These are phyloP conservation scores for Ustilago esculenta DNA, from an alignment of 1,284 basidiomycete species.

Conservation along the genomic window DNA sequence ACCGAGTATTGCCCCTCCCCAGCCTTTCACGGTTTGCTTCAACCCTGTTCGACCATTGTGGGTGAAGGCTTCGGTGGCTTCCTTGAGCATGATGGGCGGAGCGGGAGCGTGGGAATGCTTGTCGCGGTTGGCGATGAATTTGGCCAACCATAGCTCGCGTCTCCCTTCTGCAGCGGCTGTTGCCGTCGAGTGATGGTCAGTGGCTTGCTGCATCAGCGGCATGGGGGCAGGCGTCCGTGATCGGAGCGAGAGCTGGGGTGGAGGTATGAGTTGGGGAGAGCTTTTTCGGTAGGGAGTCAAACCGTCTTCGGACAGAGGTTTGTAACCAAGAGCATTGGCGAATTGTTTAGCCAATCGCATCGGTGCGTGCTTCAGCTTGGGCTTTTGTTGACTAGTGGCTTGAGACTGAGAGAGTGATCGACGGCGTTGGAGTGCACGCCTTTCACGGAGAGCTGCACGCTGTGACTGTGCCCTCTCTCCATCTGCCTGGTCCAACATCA, in stretches of 20 bases:
- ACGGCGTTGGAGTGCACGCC: slow-evolving; percentile 13
- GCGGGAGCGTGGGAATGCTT: too few relatives aligned
- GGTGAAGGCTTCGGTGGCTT: slow-evolving; percentile 1
- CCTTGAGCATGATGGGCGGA: too few relatives aligned
- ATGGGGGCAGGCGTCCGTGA: slow-evolving; percentile 6
- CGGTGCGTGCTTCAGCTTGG: neutral
- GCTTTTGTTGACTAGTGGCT: neutral
- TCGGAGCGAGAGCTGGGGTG: neutral
- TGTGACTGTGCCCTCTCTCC: slow-evolving; percentile 14
- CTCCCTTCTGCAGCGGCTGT: slow-evolving; percentile 31
- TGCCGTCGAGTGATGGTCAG: slow-evolving; percentile 8
- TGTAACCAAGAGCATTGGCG: slow-evolving; percentile 24
- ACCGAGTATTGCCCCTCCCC: slow-evolving; percentile 19
- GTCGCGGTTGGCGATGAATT: slow-evolving; percentile 23
- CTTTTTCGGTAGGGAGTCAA: slow-evolving; percentile 11
- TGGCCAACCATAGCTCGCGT: slow-evolving; percentile 33
- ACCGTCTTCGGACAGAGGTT: slow-evolving; percentile 14
- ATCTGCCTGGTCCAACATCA: slow-evolving; percentile 23
- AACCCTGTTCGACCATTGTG: neutral
- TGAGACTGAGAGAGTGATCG: slow-evolving; percentile 16
- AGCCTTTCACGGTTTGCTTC: slow-evolving; percentile 13
- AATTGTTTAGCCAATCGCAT: slow-evolving; percentile 5
- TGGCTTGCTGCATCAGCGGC: slow-evolving; percentile 14
- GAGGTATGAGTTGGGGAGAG: neutral
- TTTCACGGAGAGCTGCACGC: slow-evolving; percentile 10